These are phyloP conservation scores for Pyricularia sp. DNA, from an alignment of 2,329 filamentous ascomycete genomes.

Conservation along the genomic window DNA sequence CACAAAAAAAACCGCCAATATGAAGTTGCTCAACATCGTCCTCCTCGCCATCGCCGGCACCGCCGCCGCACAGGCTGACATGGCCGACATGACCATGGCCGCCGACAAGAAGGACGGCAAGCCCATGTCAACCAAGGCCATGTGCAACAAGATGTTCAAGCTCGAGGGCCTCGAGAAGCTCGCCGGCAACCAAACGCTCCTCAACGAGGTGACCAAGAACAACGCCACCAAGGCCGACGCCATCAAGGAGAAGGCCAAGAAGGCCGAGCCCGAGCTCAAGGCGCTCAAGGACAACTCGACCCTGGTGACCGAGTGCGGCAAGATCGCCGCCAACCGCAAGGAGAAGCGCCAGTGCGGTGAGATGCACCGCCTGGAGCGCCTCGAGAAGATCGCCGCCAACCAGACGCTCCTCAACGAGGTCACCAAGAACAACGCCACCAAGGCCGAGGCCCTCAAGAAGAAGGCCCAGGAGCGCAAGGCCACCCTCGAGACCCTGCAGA, in stretches of 20 bases:
- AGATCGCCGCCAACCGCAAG: slow-evolving; percentile 20
- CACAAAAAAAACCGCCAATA: slow-evolving; percentile 7
- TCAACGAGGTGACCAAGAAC: slow-evolving; percentile 21
- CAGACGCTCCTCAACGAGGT: slow-evolving; percentile 12
- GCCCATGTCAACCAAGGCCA: slow-evolving; percentile 18
- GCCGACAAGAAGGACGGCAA: slow-evolving; percentile 16
- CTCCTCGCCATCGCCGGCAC: slow-evolving; percentile 8
- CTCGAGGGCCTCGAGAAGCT: slow-evolving; percentile 21
- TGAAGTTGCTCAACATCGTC: slow-evolving; percentile 14
- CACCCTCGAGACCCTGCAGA: slow-evolving; percentile 14
- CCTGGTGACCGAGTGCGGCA: slow-evolving; percentile 21
- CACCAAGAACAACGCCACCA: slow-evolving; percentile 20
- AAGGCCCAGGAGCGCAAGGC: slow-evolving; percentile 12
- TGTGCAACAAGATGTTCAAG: slow-evolving; percentile 18
- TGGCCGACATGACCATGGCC: slow-evolving; percentile 12
- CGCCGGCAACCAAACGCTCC: slow-evolving; percentile 24
- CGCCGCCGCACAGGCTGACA: not conserved
- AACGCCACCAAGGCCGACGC: slow-evolving; percentile 25
- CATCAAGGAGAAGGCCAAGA: slow-evolving; percentile 26
- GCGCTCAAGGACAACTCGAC: slow-evolving; percentile 25
- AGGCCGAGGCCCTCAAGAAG: slow-evolving; percentile 16
- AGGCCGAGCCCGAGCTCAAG: slow-evolving; percentile 18
- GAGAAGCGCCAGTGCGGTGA: slow-evolving; percentile 18
- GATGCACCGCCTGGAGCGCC: slow-evolving; percentile 18
- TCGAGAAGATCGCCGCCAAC: slow-evolving; percentile 16